Evolutionary conservation across 352 stramenopile species (phyloP), one percentile per base, ranked within the genome.

Genomic region (Pythium rishiriense): DNA sequence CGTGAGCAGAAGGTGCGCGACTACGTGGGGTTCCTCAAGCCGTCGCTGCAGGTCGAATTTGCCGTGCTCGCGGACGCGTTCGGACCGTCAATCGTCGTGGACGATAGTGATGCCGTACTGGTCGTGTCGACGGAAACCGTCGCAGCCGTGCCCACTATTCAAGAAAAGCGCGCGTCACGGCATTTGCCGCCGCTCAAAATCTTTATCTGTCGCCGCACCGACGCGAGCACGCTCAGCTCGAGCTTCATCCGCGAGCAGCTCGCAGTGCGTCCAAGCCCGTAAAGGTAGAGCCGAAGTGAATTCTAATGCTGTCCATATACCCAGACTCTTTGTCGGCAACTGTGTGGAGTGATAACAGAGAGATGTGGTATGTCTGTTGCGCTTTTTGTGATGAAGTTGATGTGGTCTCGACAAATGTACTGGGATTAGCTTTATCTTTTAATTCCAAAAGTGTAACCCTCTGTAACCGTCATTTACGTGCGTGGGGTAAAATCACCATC

Each of bases 31-130:
- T 87, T 83, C 51, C 74, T 97, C 33, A 87, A 88, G 26, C 83
- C 87, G 14, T 47, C 75, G 4, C 68, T 97, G 1, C 25, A 67
- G 43, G 66, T 88, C 42, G 73, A 93, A 17, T 75, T 96, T 45
- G 81, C 85, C 25, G 87, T 78, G 39, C 88, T 97, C 59, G 66
- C 85, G 45, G 89, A 97, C 60, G 81, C 91, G 19, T 97, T 93
- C 53, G 89, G 91, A 1, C 89, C 91, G 1, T 74, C 91, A 14
- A 89, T 94, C 22, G 78, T 83, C n/a, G 73, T 94, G 4, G 51
- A 54, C n/a, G 66, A 77, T 6, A 75, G 85, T 28, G 60, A 85
- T 14, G 74, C 83, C 19, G 84, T 83, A 11, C 84, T 97, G 54
- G 85, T 97, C 22, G 85, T 94, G 12, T 96, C 86, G 71, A 69